phyloP scores from a whole-genome alignment of 345 rosid genomes.

The Luvunga scandens region DNA sequence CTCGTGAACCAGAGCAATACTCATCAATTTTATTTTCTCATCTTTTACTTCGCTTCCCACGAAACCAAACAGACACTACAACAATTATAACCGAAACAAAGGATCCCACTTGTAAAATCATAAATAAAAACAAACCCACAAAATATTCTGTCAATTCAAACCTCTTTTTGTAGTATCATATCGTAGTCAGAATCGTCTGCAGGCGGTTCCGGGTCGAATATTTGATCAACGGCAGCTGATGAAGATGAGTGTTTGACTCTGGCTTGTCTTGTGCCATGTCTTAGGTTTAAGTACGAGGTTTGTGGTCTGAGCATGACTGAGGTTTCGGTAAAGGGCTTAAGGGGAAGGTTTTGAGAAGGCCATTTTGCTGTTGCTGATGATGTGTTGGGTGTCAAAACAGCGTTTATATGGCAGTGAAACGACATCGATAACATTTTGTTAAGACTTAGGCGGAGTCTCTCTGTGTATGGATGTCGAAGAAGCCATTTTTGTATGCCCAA shows the following conservation, averaged over 20 bases:
- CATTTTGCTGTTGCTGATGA: constrained; percentile 3
- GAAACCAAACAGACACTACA: not conserved
- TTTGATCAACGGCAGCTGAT: constrained; percentile 22
- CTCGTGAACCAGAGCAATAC: not conserved
- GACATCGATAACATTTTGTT: constrained; percentile 30
- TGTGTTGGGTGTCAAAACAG: constrained; percentile 24
- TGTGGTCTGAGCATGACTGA: constrained; percentile 19
- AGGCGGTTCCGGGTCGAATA: constrained; percentile 22
- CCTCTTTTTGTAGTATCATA: constrained; percentile 38
- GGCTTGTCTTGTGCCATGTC: constrained; percentile 8
- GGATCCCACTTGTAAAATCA: not conserved
- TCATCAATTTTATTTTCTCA: not conserved
- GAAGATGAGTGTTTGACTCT: constrained; percentile 29
- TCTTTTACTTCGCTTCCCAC: not conserved
- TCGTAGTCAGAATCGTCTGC: constrained; percentile 5
- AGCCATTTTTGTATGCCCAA: not conserved
- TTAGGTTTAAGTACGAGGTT: constrained; percentile 15
- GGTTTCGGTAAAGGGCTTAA: constrained; percentile 26
- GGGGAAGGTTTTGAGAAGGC: constrained; percentile 16
- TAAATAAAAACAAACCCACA: not conserved
- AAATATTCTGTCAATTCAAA: constrained; percentile 10
- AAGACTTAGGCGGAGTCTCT: not conserved
- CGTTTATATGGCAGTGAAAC: constrained; percentile 22
- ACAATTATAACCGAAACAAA: not conserved
- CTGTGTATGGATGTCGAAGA: not conserved